Percentiles rank a stretch among this genome's conserved stretches.
Evolutionary conservation across 495 filamentous ascomycete genomes (phyloP).

Genomic region (Annulohypoxylon maeteangense): DNA sequence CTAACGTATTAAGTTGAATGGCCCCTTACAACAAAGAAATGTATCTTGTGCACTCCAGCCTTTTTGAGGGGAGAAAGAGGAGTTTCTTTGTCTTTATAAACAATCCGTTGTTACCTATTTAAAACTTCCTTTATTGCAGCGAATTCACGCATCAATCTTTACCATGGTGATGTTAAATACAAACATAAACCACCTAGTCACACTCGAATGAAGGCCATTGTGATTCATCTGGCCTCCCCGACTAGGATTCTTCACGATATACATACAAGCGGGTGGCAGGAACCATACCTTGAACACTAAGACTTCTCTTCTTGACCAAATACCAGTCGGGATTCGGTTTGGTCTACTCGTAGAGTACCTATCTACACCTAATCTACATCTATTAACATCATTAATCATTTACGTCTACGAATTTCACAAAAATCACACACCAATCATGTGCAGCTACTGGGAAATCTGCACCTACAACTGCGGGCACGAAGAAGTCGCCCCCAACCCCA

Average conservation of each 20-base stretch:
- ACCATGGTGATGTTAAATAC: neutral
- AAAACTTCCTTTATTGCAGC: neutral
- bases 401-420: neutral
- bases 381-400: neutral
- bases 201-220: neutral
- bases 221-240: neutral
- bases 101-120: neutral
- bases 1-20: too few relatives aligned
- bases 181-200: neutral
- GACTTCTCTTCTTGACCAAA: neutral
- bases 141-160: neutral
- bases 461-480: slow-evolving; percentile 29
- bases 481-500: neutral
- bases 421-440: slow-evolving; percentile 11
- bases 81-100: neutral
- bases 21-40: too few relatives aligned
- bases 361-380: neutral
- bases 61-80: neutral
- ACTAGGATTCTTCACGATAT: slow-evolving; percentile 8
- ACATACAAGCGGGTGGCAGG: slow-evolving; percentile 33
- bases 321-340: neutral
- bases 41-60: too few relatives aligned
- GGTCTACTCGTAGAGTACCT: neutral
- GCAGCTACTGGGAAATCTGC: neutral
- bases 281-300: slow-evolving; percentile 10